Conservation (phyloP, 2,329 filamentous ascomycete genomes). For the Trichoderma guizhouense region DNA sequence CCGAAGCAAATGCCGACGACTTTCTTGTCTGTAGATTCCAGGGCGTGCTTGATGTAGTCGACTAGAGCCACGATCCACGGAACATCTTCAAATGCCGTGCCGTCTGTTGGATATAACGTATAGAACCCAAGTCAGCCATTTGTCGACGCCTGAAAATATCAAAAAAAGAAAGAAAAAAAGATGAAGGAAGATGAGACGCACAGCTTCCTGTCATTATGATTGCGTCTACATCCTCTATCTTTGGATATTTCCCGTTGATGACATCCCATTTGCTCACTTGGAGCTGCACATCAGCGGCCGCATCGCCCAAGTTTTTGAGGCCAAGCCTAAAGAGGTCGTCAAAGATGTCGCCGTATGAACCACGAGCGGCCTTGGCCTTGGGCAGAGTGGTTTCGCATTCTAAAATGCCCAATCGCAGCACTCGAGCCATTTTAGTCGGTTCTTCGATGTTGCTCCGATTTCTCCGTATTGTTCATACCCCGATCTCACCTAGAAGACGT, state of each 20-base stretch:
- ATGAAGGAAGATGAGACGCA: not conserved
- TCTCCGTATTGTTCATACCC: not conserved
- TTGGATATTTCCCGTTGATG: not conserved
- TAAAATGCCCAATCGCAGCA: not conserved
- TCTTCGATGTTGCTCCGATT: not conserved
- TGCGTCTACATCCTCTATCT: not conserved
- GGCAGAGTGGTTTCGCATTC: not conserved
- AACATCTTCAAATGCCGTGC: not conserved
- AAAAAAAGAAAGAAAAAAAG: not conserved
- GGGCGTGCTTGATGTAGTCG: conserved; percentile 32
- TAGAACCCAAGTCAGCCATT: not conserved
- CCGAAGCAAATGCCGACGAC: conserved; percentile 47
- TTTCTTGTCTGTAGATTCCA: conserved; percentile 29
- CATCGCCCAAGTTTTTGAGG: not conserved
- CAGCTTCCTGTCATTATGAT: not conserved
- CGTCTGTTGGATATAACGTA: not conserved
- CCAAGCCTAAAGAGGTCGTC: not conserved
- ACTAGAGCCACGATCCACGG: conserved; percentile 25
- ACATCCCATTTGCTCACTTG: not conserved
- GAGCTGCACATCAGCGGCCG: not conserved
- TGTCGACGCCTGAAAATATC: too few species aligned
- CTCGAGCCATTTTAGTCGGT: not conserved
- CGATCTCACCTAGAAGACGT: not conserved
- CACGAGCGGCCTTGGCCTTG: not conserved
- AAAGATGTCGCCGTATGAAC: not conserved